Percentiles rank a stretch among this genome's conserved stretches.
phyloP scores from a whole-genome alignment of 129 eudicot species.

The Ambrosia trifida region DNA sequence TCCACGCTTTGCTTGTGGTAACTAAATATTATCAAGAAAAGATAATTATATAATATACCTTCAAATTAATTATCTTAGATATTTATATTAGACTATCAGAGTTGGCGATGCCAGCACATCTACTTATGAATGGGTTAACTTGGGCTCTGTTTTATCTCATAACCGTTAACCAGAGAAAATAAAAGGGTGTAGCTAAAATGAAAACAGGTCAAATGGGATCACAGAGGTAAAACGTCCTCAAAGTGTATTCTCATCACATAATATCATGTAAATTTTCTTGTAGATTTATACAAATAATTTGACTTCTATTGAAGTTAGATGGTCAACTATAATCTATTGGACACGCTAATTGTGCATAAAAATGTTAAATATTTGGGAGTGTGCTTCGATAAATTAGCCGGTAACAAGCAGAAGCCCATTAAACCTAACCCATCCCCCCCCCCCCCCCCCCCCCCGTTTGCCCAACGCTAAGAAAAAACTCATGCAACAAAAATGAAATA shows the following conservation, averaged over 20 bases:
- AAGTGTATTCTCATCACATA: not conserved
- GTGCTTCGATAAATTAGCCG: no score
- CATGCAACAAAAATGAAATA: not conserved
- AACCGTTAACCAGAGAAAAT: not conserved
- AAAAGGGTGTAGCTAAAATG: not conserved
- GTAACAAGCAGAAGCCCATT: no score
- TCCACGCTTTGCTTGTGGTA: constrained; percentile 98
- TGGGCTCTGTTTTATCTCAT: not conserved
- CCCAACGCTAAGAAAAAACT: no score
- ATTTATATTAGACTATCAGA: not conserved
- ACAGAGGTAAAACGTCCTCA: not conserved
- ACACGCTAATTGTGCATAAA: not conserved
- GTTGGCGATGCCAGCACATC: not conserved
- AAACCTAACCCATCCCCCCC: no score
- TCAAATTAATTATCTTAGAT: not conserved
- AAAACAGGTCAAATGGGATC: not conserved
- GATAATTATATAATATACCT: constrained; percentile 11
- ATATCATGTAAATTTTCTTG: not conserved
- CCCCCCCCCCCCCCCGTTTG: no score
- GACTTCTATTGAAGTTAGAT: not conserved
- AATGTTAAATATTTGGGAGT: not conserved
- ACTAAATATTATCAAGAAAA: constrained; percentile 44
- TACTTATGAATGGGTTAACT: not conserved
- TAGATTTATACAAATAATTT: not conserved
- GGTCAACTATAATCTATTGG: not conserved